These are phyloP conservation scores for Daedaleopsis sinensis DNA, from an alignment of 768 basidiomycete species.

Conservation along the genomic window DNA sequence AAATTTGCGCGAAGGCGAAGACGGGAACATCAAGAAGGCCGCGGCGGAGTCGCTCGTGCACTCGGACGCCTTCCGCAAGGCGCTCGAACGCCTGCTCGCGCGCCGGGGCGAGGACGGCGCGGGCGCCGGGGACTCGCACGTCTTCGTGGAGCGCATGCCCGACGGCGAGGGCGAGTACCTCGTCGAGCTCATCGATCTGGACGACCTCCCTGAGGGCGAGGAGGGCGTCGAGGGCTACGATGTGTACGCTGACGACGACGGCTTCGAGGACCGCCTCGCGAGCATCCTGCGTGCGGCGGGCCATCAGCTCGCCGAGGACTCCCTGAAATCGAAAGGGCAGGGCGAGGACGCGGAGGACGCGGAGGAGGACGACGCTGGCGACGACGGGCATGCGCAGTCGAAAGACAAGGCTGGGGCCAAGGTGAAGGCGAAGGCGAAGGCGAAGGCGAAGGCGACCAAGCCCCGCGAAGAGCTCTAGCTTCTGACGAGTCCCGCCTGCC, in stretches of 20 bases:
- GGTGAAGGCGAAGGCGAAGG: slow-evolving; percentile 11
- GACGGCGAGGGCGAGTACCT: slow-evolving; percentile 29
- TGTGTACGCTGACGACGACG: slow-evolving; percentile 12
- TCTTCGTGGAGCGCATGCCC: slow-evolving; percentile 22
- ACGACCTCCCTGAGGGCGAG: slow-evolving; percentile 49
- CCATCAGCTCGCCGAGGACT: slow-evolving; percentile 11
- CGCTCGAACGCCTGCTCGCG: slow-evolving; percentile 26
- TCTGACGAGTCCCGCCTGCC: background rate
- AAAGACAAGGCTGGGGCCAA: slow-evolving; percentile 17
- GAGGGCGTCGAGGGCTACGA: slow-evolving; percentile 27
- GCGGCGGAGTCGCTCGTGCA: slow-evolving; percentile 2
- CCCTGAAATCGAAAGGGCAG: slow-evolving; percentile 7
- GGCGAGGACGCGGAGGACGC: slow-evolving; percentile 3
- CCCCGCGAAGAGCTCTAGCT: slow-evolving; percentile 29
- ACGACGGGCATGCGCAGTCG: background rate
- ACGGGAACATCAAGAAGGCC: background rate
- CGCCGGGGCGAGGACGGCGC: slow-evolving; percentile 12
- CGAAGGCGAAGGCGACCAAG: slow-evolving; percentile 12
- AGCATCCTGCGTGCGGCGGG: slow-evolving; percentile 27
- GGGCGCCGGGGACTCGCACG: slow-evolving; percentile 10
- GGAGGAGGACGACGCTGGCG: background rate
- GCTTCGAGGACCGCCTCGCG: slow-evolving; percentile 15
- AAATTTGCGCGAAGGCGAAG: background rate
- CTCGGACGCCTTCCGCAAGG: slow-evolving; percentile 21
- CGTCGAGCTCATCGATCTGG: slow-evolving; percentile 27